Evolutionary conservation across 192 early-diverging fungal genomes (phyloP).

Genomic region (Coemansia asiatica): DNA sequence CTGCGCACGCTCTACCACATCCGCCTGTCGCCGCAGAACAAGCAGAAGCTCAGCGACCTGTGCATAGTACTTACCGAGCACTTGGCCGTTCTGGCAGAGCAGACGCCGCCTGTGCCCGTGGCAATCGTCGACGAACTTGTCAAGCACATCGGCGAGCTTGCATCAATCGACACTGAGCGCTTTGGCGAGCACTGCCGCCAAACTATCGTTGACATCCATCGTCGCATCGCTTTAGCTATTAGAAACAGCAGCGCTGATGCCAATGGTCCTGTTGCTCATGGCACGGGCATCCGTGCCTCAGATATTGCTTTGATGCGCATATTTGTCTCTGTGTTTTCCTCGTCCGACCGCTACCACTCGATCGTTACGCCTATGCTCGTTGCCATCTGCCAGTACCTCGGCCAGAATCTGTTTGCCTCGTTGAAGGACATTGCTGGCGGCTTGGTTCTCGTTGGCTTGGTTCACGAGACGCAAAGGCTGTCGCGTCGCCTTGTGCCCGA

Average conservation of each 20-base stretch:
- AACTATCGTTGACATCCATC: constrained; percentile 58
- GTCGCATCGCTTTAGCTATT: constrained; percentile 39
- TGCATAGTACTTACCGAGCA: constrained; percentile 71
- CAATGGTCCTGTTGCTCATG: background rate
- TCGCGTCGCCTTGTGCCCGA: constrained; percentile 78
- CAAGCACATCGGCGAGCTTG: constrained; percentile 66
- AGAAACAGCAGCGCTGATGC: constrained; percentile 8
- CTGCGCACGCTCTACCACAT: constrained; percentile 82
- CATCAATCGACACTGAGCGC: constrained; percentile 58
- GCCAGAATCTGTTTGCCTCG: constrained; percentile 61
- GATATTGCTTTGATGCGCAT: constrained; percentile 69
- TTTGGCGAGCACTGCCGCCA: constrained; percentile 61
- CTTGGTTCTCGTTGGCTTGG: constrained; percentile 71
- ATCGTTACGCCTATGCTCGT: constrained; percentile 84
- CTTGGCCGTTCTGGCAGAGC: constrained; percentile 62
- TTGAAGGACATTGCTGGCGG: constrained; percentile 70
- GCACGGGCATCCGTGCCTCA: constrained; percentile 54
- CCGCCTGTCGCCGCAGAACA: constrained; percentile 80
- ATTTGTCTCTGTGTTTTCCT: constrained; percentile 78
- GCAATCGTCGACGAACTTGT: constrained; percentile 59
- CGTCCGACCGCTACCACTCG: constrained; percentile 88
- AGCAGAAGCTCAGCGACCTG: constrained; percentile 67
- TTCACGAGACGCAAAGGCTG: constrained; percentile 64
- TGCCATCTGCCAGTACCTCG: constrained; percentile 75
- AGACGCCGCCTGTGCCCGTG: constrained; percentile 57